Percentiles rank a stretch among this genome's conserved stretches.
These are phyloP conservation scores for Neurospora terricola DNA, from an alignment of 495 filamentous ascomycete species.

Conservation along the genomic window DNA sequence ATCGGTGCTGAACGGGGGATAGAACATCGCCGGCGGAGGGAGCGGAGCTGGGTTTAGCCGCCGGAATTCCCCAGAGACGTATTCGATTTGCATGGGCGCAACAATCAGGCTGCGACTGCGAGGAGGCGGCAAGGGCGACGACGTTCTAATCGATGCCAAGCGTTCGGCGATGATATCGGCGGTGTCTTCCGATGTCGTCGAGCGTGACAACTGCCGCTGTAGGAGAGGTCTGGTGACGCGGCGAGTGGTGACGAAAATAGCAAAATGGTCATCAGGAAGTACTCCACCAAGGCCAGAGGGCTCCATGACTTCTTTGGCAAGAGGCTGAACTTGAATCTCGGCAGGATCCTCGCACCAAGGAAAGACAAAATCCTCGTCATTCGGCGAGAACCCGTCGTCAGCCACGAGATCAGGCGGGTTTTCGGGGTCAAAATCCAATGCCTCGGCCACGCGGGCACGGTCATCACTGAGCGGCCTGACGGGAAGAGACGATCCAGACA, in stretches of 20 bases:
- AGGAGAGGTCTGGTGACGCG: slow-evolving; percentile 22
- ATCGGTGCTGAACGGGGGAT: slow-evolving; percentile 24
- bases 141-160: slow-evolving; percentile 28
- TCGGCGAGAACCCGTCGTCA: slow-evolving; percentile 15
- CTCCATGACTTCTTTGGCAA: slow-evolving; percentile 44
- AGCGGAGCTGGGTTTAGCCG: slow-evolving; percentile 31
- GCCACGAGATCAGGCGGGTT: slow-evolving; percentile 14
- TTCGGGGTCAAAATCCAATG: slow-evolving; percentile 6
- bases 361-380: slow-evolving; percentile 25
- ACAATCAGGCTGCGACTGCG: neutral
- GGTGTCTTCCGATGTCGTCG: slow-evolving; percentile 13
- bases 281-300: slow-evolving; percentile 57
- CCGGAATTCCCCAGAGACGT: slow-evolving; percentile 19
- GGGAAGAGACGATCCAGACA: slow-evolving; percentile 35
- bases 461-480: slow-evolving; percentile 32
- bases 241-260: slow-evolving; percentile 42
- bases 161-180: slow-evolving; percentile 27
- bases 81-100: slow-evolving; percentile 24
- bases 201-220: neutral
- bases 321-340: slow-evolving; percentile 11
- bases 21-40: slow-evolving; percentile 34
- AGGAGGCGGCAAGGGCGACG: slow-evolving; percentile 13
- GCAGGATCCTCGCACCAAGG: slow-evolving; percentile 27
- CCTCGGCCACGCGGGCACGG: slow-evolving; percentile 6
- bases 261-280: slow-evolving; percentile 58